Conservation (phyloP, 148 eudicot species). For the Arctostaphylos glauca region DNA sequence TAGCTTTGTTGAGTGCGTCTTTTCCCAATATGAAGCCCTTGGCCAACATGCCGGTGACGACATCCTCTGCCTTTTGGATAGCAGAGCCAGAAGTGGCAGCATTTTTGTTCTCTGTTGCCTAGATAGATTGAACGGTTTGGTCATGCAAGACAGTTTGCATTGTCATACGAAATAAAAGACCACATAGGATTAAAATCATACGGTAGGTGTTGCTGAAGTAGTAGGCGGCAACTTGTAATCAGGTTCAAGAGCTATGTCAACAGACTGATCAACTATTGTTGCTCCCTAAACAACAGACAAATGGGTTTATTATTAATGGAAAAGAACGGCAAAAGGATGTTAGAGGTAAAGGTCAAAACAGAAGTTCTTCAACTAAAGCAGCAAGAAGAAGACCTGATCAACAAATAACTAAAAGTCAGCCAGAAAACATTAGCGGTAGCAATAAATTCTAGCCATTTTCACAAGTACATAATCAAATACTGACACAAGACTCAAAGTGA, state of each 20-base stretch:
- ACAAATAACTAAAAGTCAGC: neutral
- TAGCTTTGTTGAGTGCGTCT: conserved; percentile 74
- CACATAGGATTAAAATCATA: conserved; percentile 24
- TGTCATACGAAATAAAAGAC: neutral
- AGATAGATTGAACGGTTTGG: conserved; percentile 10
- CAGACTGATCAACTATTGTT: conserved; percentile 88
- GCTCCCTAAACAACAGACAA: conserved; percentile 62
- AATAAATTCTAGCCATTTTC: neutral
- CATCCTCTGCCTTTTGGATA: conserved; percentile 85
- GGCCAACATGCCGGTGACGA: conserved; percentile 84
- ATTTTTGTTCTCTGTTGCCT: conserved; percentile 45
- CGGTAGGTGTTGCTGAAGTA: conserved; percentile 44
- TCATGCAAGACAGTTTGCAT: neutral
- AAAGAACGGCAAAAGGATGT: neutral
- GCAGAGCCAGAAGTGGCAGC: conserved; percentile 44
- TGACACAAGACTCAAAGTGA: neutral
- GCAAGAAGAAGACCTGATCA: neutral
- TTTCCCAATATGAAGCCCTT: conserved; percentile 89
- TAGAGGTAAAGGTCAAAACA: neutral
- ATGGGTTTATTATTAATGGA: neutral
- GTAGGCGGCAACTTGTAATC: conserved; percentile 61
- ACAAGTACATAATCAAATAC: neutral
- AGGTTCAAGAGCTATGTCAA: conserved; percentile 71
- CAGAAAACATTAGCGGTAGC: neutral
- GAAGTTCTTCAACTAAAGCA: conserved; percentile 5